Percentiles rank a stretch among this genome's conserved stretches.
Conservation (phyloP, 768 basidiomycete species). For the Butyriboletus loyo region DNA sequence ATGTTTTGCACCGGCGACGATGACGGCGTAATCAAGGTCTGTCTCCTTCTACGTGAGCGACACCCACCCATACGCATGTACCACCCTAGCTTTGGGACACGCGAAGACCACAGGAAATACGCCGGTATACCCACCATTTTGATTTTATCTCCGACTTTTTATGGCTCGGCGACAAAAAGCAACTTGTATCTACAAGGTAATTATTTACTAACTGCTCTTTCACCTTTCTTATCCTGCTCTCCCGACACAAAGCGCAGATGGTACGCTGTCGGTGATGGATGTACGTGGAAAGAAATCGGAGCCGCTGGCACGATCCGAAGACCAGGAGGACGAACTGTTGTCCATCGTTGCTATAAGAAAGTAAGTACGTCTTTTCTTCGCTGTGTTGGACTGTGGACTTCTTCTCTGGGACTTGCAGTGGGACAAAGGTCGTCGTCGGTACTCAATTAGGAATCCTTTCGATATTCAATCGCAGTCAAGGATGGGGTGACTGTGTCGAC, state of each 20-base stretch:
- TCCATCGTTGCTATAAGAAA: constrained; percentile 83
- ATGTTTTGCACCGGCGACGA: constrained; percentile 87
- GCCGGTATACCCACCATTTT: constrained; percentile 81
- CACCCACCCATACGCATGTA: background rate
- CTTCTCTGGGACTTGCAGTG: constrained; percentile 37
- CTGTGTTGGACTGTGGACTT: background rate
- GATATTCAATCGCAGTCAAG: constrained; percentile 82
- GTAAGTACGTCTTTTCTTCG: constrained; percentile 36
- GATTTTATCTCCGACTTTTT: constrained; percentile 94
- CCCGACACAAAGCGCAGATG: constrained; percentile 68
- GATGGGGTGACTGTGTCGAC: constrained; percentile 92
- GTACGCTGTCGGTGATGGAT: constrained; percentile 89
- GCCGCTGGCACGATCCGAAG: constrained; percentile 84
- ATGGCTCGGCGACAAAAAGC: constrained; percentile 80
- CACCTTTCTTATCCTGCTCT: background rate
- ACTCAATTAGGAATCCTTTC: constrained; percentile 88
- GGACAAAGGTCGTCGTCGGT: constrained; percentile 81
- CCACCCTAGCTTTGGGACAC: constrained; percentile 82
- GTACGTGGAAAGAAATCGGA: constrained; percentile 77
- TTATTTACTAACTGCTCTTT: background rate
- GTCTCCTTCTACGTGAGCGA: constrained; percentile 9
- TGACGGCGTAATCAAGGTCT: constrained; percentile 88
- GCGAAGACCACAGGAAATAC: constrained; percentile 58
- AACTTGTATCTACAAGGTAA: constrained; percentile 85
- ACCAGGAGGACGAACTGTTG: constrained; percentile 93